phyloP scores from a whole-genome alignment of 176 grass and related monocot species.

The Cocos nucifera region DNA sequence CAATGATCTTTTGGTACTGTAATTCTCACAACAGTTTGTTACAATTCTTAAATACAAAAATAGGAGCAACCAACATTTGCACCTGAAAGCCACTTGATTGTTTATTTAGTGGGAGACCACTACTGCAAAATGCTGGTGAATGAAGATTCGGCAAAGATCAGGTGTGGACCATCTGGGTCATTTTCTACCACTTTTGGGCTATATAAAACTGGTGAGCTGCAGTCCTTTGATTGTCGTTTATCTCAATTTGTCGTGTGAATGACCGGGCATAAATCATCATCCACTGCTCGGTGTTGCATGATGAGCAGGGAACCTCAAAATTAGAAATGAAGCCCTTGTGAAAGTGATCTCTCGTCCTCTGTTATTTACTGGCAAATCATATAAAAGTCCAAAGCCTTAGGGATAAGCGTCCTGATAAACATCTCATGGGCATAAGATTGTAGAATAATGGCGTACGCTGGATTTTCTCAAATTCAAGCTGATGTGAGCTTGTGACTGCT shows the following conservation, averaged over 20 bases:
- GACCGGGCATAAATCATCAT: too few relatives aligned
- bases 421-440: too few relatives aligned
- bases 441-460: too few relatives aligned
- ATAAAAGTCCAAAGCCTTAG: too few relatives aligned
- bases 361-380: too few relatives aligned
- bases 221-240: background rate
- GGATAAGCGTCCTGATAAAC: too few relatives aligned
- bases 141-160: constrained; percentile 1
- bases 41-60: background rate
- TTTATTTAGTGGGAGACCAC: constrained; percentile 6
- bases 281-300: background rate
- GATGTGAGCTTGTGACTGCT: too few relatives aligned
- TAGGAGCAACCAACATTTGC: background rate
- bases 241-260: background rate
- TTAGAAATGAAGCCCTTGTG: too few relatives aligned
- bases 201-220: background rate
- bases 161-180: constrained; percentile 3
- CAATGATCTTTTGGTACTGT: background rate
- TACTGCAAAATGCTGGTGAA: constrained; percentile 2
- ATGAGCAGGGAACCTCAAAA: too few relatives aligned
- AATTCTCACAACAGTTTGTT: background rate
- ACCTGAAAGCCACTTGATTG: background rate
- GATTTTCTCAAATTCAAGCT: too few relatives aligned
- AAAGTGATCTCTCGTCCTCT: too few relatives aligned
- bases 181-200: background rate